Evolutionary conservation across 768 basidiomycete species (phyloP), one percentile per base, ranked within the genome.

Genomic region (Lenzites betulinus): DNA sequence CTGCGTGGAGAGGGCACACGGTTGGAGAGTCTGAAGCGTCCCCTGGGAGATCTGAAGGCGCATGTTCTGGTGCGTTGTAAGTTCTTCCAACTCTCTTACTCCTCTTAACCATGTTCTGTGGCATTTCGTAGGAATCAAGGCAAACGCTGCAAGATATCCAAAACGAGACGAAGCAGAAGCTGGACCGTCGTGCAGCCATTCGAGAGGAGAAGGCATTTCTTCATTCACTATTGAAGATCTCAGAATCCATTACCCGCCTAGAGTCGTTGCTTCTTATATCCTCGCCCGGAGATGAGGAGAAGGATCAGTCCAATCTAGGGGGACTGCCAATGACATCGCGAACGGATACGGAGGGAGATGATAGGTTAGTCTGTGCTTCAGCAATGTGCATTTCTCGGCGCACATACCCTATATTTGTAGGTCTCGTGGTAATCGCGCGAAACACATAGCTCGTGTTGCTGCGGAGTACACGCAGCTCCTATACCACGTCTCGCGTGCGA

Each of bases 391-490:
- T 33, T 38, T 16, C 1, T 20, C 6, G n/a, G n/a, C n/a, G n/a
- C n/a, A 30, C 36, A 11, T 42, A 8, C 38, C 46, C 41, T 38
- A 58, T 26, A 48, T 25, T 39, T 39, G 16, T 26, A 90, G 88
- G 69, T 74, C 78, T 39, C 83, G 79, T 63, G 83, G 82, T 9
- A 86, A 84, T 70, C 81, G 86, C 46, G 87, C 89, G 33, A 92
- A 93, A 70, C 91, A 93, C 70, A 79, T 96, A 15, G 81, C 83
- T 12, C 84, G 95, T 51, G 90, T 95, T 28, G 93, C 95, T 15
- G 80, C 86, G 9, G 97, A 98, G 74, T 98, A 96, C 70, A 91
- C 85, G 11, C 95, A 98, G 70, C 80, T 98, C 20, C 79, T 94
- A 25, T 99, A 99, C 71, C 91, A 97, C 65, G 83, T 85, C 25